These are phyloP conservation scores for Haberlea rhodopensis DNA, from an alignment of 257 asterid species.

Conservation along the genomic window DNA sequence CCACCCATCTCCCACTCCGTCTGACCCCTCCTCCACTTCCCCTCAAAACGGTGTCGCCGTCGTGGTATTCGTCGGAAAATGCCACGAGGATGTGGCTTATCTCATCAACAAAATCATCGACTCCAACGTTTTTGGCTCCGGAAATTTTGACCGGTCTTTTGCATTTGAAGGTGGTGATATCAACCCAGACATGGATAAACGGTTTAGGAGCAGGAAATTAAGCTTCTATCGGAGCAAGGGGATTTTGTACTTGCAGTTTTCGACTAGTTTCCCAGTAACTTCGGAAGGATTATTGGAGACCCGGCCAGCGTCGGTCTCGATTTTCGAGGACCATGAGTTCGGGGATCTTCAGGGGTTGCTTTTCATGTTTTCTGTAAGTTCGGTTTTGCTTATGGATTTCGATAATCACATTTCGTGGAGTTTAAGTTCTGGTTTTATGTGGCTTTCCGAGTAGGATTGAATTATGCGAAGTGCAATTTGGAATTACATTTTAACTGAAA, in stretches of 20 bases:
- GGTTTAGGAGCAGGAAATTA: constrained; percentile 66
- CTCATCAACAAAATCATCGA: constrained; percentile 74
- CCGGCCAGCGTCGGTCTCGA: constrained; percentile 42
- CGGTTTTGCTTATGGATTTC: constrained; percentile 1
- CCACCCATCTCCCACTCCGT: constrained; percentile 29
- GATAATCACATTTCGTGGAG: neutral
- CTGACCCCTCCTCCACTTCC: constrained; percentile 28
- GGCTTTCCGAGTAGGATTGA: constrained; percentile 8
- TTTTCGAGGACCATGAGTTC: constrained; percentile 55
- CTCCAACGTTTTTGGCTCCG: constrained; percentile 74
- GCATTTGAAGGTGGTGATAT: constrained; percentile 40
- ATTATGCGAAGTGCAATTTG: constrained; percentile 16
- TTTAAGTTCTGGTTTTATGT: constrained; percentile 17
- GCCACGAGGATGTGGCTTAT: constrained; percentile 62
- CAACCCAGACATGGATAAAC: constrained; percentile 44
- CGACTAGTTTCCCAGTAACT: constrained; percentile 32
- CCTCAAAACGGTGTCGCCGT: constrained; percentile 65
- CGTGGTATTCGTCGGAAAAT: constrained; percentile 81
- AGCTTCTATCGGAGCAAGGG: constrained; percentile 67
- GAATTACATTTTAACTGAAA: neutral
- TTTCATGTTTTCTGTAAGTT: constrained; percentile 86
- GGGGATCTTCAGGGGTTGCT: constrained; percentile 84
- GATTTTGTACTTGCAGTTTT: constrained; percentile 70
- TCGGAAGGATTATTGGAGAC: constrained; percentile 36
- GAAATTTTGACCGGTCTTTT: constrained; percentile 54